Conservation (phyloP, 352 stramenopile genomes). For the Phytophthora pluvialis region DNA sequence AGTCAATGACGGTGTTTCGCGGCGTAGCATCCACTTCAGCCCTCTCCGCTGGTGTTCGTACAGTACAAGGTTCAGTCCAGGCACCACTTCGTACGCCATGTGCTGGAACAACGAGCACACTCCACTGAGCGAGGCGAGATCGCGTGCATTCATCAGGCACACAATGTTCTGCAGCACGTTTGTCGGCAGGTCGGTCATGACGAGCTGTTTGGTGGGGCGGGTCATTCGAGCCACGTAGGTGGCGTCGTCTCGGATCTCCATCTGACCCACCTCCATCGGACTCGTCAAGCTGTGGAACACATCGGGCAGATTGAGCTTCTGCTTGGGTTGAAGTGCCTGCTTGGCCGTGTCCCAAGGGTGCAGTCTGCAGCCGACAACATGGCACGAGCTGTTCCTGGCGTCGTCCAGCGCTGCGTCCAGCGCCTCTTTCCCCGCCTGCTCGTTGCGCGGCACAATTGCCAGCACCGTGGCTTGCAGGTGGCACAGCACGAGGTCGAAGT, state of each 20-base stretch:
- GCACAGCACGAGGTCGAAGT: constrained; percentile 65
- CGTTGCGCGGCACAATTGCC: constrained; percentile 35
- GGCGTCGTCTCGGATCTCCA: constrained; percentile 71
- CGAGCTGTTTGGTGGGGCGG: constrained; percentile 30
- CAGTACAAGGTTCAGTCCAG: constrained; percentile 71
- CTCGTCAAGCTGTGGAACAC: constrained; percentile 74
- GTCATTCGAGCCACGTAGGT: constrained; percentile 68
- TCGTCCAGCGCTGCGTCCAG: constrained; percentile 30
- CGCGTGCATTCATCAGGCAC: constrained; percentile 61
- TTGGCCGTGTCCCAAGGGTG: constrained; percentile 36
- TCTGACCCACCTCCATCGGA: constrained; percentile 62
- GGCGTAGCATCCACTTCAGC: constrained; percentile 83
- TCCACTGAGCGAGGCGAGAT: constrained; percentile 61
- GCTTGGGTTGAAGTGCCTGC: constrained; percentile 5
- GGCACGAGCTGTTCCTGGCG: constrained; percentile 56
- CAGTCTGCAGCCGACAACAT: constrained; percentile 70
- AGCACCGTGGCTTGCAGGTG: constrained; percentile 63
- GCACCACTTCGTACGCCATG: constrained; percentile 84
- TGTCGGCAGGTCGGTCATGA: constrained; percentile 74
- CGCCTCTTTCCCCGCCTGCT: constrained; percentile 18
- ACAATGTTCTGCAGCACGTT: constrained; percentile 65
- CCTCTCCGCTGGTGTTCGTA: constrained; percentile 78
- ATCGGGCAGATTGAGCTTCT: constrained; percentile 61
- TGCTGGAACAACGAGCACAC: constrained; percentile 83
- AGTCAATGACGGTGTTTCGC: constrained; percentile 56